These are phyloP conservation scores for Neoboletus brunneissimus DNA, from an alignment of 768 basidiomycete genomes.

Conservation along the genomic window DNA sequence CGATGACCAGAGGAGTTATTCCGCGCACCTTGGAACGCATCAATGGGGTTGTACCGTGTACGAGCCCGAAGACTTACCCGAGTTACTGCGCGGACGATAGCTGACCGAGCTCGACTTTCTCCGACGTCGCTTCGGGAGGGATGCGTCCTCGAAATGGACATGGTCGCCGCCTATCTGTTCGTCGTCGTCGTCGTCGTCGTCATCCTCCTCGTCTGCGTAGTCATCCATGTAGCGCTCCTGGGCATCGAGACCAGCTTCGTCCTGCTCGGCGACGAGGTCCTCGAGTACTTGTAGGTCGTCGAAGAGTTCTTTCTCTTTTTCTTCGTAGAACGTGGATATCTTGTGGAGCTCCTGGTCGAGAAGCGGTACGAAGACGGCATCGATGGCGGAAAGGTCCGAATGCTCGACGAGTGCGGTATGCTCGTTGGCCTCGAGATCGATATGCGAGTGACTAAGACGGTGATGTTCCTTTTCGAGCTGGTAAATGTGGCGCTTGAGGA, in stretches of 20 bases:
- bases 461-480: slow-evolving; percentile 78
- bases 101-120: slow-evolving; percentile 33
- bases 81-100: slow-evolving; percentile 23
- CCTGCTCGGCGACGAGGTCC: slow-evolving; percentile 54
- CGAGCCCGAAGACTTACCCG: slow-evolving; percentile 11
- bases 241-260: slow-evolving; percentile 52
- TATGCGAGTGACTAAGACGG: slow-evolving; percentile 37
- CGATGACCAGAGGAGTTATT: slow-evolving; percentile 10
- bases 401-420: slow-evolving; percentile 51
- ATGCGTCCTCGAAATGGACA: slow-evolving; percentile 27
- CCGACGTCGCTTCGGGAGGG: slow-evolving; percentile 33
- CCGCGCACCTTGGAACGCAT: slow-evolving; percentile 13
- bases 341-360: slow-evolving; percentile 83
- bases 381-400: slow-evolving; percentile 39
- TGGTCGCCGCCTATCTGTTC: slow-evolving; percentile 24
- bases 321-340: slow-evolving; percentile 73
- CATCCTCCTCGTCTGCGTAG: slow-evolving; percentile 51
- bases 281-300: slow-evolving; percentile 60
- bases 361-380: slow-evolving; percentile 65
- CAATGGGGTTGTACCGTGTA: background rate
- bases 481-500: slow-evolving; percentile 82
- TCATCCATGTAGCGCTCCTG: slow-evolving; percentile 52
- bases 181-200: slow-evolving; percentile 54
- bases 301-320: slow-evolving; percentile 70
- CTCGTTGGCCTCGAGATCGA: slow-evolving; percentile 68